These are phyloP conservation scores for Castanospermum australe DNA, from an alignment of 306 rosid genomes.

Conservation along the genomic window DNA sequence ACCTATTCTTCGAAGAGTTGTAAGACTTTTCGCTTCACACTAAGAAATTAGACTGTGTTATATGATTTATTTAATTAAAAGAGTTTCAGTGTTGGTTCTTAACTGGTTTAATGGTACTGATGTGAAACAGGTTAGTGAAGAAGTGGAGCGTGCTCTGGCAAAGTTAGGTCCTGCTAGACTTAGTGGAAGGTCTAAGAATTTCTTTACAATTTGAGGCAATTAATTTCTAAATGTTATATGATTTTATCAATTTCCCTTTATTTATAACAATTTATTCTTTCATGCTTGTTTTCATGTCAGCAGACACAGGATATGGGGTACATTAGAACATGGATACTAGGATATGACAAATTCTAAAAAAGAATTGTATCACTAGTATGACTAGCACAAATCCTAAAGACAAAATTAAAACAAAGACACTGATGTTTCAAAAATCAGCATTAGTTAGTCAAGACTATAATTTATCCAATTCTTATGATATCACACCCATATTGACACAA, in stretches of 20 bases:
- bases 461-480: too few species aligned
- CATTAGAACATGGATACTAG: too few species aligned
- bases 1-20: constrained; percentile 56
- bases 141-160: neutral
- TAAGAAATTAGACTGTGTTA: neutral
- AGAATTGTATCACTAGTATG: too few species aligned
- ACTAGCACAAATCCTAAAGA: too few species aligned
- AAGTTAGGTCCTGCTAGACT: constrained; percentile 54
- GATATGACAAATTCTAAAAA: too few species aligned
- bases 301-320: too few species aligned
- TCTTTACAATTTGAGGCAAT: neutral
- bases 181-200: constrained; percentile 46
- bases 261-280: neutral
- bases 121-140: neutral
- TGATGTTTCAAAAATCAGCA: too few species aligned
- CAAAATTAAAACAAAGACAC: too few species aligned
- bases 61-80: neutral
- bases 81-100: neutral
- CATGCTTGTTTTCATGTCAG: neutral
- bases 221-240: neutral
- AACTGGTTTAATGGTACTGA: neutral
- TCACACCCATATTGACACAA: too few species aligned
- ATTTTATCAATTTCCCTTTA: neutral
- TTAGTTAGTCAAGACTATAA: too few species aligned
- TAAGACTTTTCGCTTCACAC: constrained; percentile 25